Base-by-base conservation (phyloP, 148 eudicot genomes). In the Bassia scoparia region DNA sequence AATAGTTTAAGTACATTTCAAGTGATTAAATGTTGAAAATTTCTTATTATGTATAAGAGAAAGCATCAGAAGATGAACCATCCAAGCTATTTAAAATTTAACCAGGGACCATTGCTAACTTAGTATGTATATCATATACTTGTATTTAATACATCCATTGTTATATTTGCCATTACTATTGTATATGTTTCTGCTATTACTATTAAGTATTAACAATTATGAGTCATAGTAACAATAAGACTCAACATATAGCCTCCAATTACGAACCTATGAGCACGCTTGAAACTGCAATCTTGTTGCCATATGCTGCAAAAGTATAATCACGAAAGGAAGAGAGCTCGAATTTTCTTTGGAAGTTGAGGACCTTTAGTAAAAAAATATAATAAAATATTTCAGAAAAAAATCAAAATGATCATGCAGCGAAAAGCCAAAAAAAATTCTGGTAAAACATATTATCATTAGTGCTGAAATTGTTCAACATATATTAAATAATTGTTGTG, bases 221-320 rank as follows among this genome's bases (percentile, higher is more conserved):
- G 21, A 29, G 17, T 21, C 10, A 2, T 20, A 0, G n/a, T 9
- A 35, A 55, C 34, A 24, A 3, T 48, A 18, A 38, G 26, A 70
- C 48, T 17, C 4, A 26, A 49, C 20, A 35, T 34, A 38, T 26
- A 30, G 37, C 38, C 62, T 37, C 17, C 30, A 55, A 34, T 15
- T 11, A 78, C 72, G 61, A 82, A 93, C 98, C 97, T 86, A 80
- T 96, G 96, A 66, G 91, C 92, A 79, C 97, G 99, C 80, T 87
- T 92, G 78, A 92, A 49, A 96, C 99, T 24, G 86, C 99, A 79
- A 96, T 90, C 35, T 82, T 56, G 53, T 72, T 84, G 66, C 99
- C 97, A 81, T 87, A 92, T 30, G 99, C 97, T 43, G 97, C 99
- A 86, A 96, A 96, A 31, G 99, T 96, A 76, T 88, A 96, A 70